A percentile compares a stretch with the other conserved stretches of the same genome.
Evolutionary conservation across 78 protist species (phyloP).

Genomic region (Protostelium mycophagum): DNA sequence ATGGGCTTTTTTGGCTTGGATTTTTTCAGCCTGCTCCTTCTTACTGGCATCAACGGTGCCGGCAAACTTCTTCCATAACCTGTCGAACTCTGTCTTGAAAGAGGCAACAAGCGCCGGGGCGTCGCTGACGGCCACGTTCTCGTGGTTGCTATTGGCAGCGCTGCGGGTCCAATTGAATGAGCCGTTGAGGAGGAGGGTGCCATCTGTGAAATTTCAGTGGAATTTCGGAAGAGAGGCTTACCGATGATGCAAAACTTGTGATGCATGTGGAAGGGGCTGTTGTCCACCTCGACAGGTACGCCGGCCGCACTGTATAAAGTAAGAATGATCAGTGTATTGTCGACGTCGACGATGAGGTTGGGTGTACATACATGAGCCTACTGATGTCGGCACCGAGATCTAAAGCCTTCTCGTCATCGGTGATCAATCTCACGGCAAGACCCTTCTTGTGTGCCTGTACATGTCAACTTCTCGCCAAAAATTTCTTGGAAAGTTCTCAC

Average conservation of each 20-base stretch:
- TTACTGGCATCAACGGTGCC: neutral
- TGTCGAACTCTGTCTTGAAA: neutral
- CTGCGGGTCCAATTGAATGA: conserved; percentile 32
- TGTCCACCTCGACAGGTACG: conserved; percentile 7
- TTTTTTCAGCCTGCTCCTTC: neutral
- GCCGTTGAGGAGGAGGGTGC: conserved; percentile 13
- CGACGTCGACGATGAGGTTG: neutral
- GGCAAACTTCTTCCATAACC: neutral
- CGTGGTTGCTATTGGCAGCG: conserved; percentile 11
- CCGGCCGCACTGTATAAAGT: conserved; percentile 5
- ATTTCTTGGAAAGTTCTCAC: neutral
- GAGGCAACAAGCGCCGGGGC: neutral
- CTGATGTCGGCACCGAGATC: conserved; percentile 15
- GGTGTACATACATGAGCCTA: neutral
- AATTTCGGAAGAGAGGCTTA: neutral
- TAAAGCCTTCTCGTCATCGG: conserved; percentile 17
- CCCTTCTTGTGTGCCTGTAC: conserved; percentile 11
- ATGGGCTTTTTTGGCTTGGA: too few relatives aligned
- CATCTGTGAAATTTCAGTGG: conserved; percentile 1
- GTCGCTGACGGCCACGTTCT: conserved; percentile 22
- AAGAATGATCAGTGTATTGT: too few relatives aligned
- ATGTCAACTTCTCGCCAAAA: neutral
- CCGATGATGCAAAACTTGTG: conserved; percentile 37
- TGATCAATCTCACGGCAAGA: conserved; percentile 21
- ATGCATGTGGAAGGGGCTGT: conserved; percentile 21